Conservation (phyloP, 208 protist genomes). For the Leishmania martiniquensis region DNA sequence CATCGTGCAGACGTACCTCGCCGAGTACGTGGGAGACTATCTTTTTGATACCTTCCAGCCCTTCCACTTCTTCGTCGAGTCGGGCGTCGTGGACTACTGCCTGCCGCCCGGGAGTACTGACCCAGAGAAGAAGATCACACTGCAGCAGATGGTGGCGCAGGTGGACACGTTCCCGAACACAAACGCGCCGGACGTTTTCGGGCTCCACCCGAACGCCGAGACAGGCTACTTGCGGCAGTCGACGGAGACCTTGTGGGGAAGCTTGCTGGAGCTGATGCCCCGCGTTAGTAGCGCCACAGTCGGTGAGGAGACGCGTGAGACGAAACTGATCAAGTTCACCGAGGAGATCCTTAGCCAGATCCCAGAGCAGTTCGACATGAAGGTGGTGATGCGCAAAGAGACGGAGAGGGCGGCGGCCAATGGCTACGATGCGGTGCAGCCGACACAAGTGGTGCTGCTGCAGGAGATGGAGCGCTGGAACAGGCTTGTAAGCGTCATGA, state of each 20-base stretch:
- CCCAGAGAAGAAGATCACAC: constrained; percentile 60
- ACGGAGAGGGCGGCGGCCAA: constrained; percentile 59
- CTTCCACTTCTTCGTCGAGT: constrained; percentile 97
- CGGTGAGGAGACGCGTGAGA: constrained; percentile 85
- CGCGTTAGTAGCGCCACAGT: constrained; percentile 55
- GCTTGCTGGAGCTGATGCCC: constrained; percentile 97
- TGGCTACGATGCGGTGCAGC: constrained; percentile 76
- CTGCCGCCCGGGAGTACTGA: constrained; percentile 87
- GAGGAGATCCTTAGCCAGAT: constrained; percentile 92
- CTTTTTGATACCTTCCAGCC: constrained; percentile 99
- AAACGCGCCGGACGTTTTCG: constrained; percentile 98
- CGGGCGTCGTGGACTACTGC: constrained; percentile 88
- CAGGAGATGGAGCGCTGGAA: constrained; percentile 99
- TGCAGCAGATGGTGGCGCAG: constrained; percentile 87
- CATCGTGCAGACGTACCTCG: constrained; percentile 98
- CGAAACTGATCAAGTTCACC: constrained; percentile 87
- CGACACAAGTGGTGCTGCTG: constrained; percentile 97
- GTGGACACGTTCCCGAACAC: constrained; percentile 95
- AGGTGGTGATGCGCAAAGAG: constrained; percentile 77
- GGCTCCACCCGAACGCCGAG: constrained; percentile 99
- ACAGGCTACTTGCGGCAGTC: constrained; percentile 97
- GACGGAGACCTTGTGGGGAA: constrained; percentile 94
- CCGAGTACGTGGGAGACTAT: constrained; percentile 99
- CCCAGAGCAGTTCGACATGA: constrained; percentile 93
- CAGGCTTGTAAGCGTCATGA: constrained; percentile 91